These are phyloP conservation scores for Pythium chondricola DNA, from an alignment of 352 stramenopile species.

Conservation along the genomic window DNA sequence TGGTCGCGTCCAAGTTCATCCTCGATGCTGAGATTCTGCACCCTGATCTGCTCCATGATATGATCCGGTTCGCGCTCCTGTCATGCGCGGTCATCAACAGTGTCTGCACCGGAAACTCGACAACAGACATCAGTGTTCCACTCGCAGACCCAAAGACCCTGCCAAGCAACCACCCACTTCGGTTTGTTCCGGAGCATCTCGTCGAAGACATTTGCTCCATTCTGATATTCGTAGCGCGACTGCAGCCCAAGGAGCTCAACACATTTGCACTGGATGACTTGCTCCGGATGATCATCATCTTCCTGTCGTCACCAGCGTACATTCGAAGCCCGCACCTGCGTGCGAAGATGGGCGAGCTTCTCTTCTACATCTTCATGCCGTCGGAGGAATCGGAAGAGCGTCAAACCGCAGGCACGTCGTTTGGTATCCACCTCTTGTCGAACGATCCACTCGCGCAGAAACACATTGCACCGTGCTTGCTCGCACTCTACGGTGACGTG, in stretches of 20 bases:
- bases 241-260: slow-evolving; percentile 81
- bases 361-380: slow-evolving; percentile 96
- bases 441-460: slow-evolving; percentile 60
- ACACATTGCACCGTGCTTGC: slow-evolving; percentile 91
- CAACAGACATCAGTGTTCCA: slow-evolving; percentile 23
- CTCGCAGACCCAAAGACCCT: slow-evolving; percentile 28
- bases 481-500: slow-evolving; percentile 97
- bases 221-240: slow-evolving; percentile 87
- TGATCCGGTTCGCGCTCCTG: slow-evolving; percentile 66
- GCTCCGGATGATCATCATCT: slow-evolving; percentile 87
- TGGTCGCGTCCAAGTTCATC: slow-evolving; percentile 69
- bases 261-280: slow-evolving; percentile 85
- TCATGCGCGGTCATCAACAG: slow-evolving; percentile 53
- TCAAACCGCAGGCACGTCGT: slow-evolving; percentile 42
- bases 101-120: slow-evolving; percentile 28
- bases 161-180: slow-evolving; percentile 35
- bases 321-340: slow-evolving; percentile 91
- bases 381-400: slow-evolving; percentile 72
- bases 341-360: slow-evolving; percentile 94
- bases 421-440: slow-evolving; percentile 55
- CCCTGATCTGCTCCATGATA: slow-evolving; percentile 70
- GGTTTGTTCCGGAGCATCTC: slow-evolving; percentile 92
- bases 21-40: slow-evolving; percentile 75
- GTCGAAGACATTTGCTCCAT: slow-evolving; percentile 93
- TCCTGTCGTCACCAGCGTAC: slow-evolving; percentile 85